These are phyloP conservation scores for Hyphopichia burtonii DNA, from an alignment of 1,139 yeast genomes.

Conservation along the genomic window DNA sequence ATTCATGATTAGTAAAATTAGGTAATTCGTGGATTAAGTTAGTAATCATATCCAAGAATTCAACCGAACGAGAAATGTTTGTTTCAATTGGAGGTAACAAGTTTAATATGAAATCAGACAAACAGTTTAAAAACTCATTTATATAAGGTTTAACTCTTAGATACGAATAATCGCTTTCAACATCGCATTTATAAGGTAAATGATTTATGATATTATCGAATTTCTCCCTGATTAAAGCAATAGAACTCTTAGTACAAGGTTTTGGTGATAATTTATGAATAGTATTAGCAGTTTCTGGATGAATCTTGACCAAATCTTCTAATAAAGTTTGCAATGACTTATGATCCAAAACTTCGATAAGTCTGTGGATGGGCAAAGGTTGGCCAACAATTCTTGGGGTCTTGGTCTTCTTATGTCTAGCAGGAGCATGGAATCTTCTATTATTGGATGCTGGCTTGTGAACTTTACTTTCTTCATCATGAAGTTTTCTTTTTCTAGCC, in stretches of 20 bases:
- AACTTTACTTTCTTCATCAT: constrained; percentile 12
- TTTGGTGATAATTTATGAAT: constrained; percentile 56
- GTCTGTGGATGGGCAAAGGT: constrained; percentile 55
- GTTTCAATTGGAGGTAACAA: constrained; percentile 78
- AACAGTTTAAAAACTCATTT: constrained; percentile 72
- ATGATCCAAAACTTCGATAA: constrained; percentile 67
- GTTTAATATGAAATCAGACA: constrained; percentile 76
- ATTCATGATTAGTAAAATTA: constrained; percentile 64
- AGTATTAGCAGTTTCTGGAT: constrained; percentile 62
- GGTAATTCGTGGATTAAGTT: constrained; percentile 68
- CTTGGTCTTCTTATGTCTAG: constrained; percentile 28
- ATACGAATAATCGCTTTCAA: constrained; percentile 81
- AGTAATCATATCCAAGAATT: constrained; percentile 68
- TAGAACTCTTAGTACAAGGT: constrained; percentile 53
- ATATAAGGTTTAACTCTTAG: constrained; percentile 73
- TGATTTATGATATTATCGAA: constrained; percentile 44
- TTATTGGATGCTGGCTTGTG: constrained; percentile 7
- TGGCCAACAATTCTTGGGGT: constrained; percentile 50
- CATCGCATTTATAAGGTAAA: constrained; percentile 76
- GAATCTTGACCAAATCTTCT: constrained; percentile 49
- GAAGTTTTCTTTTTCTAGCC: constrained; percentile 13
- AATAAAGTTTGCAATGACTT: constrained; percentile 53
- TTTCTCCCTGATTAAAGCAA: constrained; percentile 49
- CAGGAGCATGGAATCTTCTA: constrained; percentile 7
- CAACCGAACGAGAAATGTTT: constrained; percentile 55